Evolutionary conservation across 805 yeast species (phyloP), one percentile per base, ranked within the genome.

Genomic region (Wickerhamiella nectarea): DNA sequence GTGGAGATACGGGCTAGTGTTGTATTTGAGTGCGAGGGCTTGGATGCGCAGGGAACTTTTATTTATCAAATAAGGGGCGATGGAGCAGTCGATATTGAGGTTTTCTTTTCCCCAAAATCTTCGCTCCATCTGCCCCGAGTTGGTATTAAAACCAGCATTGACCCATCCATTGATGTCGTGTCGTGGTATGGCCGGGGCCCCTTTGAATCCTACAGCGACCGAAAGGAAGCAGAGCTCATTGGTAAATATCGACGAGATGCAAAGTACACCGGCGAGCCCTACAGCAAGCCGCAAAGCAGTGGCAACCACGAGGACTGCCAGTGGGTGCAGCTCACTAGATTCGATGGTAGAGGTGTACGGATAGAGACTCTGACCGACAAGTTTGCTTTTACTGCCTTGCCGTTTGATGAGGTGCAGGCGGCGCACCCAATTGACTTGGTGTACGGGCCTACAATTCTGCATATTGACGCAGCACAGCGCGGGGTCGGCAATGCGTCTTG

Each of bases 151-250:
- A 57, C 60, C 41, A 43, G 46, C 2, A 36, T 60, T 17, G 52
- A 56, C 5, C 51, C 52, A 3, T 33, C 34, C 4, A n/a, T 56
- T n/a, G 46, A 46, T 19, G 31, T 22, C 9, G 60, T 54, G 2
- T 41, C 34, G 20, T 63, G 66, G 66, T 55, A 56, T 31, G 68
- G 68, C 4, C 46, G 59, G 15, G 65, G 65, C 7, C 65, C 64
- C 6, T 63, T 57, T 6, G 67, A 63, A 47, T 51, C 61, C 20
- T 63, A 63, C 46, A 47, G 56, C 12, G 68, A 63, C 44, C 57
- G 59, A 43, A 51, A 53, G 33, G 52, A 50, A 15, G 59, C 57
- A 11, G 57, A 54, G 22, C 50, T 41, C 34, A 36, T 60, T 29
- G 67, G 64, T 4, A 28, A 55, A 2, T 52, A 52, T 43, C 35